Conservation (phyloP, 768 basidiomycete genomes). For the Trametes maxima region DNA sequence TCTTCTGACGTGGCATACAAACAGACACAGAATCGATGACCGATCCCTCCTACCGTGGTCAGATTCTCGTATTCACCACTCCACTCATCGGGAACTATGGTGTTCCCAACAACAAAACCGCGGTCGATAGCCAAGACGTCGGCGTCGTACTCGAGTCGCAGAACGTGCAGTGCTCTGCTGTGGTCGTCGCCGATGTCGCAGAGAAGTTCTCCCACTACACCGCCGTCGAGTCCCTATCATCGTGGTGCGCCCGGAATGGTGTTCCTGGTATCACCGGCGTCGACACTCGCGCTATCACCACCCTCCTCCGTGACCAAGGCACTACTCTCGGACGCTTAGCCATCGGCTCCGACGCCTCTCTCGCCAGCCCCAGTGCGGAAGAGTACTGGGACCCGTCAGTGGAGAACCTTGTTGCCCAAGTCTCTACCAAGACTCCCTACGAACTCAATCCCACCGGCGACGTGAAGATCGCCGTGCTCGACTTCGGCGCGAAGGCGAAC, state of each 20-base stretch:
- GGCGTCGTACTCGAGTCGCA: conserved; percentile 89
- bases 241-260: conserved; percentile 90
- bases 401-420: conserved; percentile 94
- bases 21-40: conserved; percentile 99
- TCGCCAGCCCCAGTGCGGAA: conserved; percentile 57
- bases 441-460: conserved; percentile 84
- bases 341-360: conserved; percentile 69
- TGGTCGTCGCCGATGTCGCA: conserved; percentile 94
- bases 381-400: conserved; percentile 92
- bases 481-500: conserved; percentile 98
- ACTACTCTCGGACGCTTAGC: conserved; percentile 94
- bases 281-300: conserved; percentile 96
- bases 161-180: conserved; percentile 86
- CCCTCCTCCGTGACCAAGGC: conserved; percentile 91
- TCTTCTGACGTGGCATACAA: neutral
- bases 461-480: conserved; percentile 92
- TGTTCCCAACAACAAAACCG: conserved; percentile 79
- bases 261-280: conserved; percentile 96
- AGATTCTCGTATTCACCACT: conserved; percentile 98
- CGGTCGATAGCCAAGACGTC: conserved; percentile 72
- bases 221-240: conserved; percentile 88
- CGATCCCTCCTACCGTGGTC: conserved; percentile 96
- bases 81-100: conserved; percentile 99
- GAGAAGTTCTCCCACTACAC: conserved; percentile 94
- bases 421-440: conserved; percentile 85